phyloP scores from a whole-genome alignment of 2,329 filamentous ascomycete genomes.

The Xylariaceae sp. region DNA sequence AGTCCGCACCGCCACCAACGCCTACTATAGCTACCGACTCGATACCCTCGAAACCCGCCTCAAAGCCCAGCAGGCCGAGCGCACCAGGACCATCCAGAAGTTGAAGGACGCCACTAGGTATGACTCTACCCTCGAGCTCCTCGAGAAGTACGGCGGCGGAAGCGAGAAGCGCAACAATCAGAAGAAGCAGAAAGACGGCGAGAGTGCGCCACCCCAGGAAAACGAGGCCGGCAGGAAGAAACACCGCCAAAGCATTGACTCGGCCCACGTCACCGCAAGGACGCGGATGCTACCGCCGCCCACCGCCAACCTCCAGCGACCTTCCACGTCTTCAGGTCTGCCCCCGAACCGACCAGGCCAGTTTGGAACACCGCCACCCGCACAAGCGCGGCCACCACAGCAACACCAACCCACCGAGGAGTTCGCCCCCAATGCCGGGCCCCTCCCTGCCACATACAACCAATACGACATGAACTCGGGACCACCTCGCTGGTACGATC shows the following conservation, averaged over 20 bases:
- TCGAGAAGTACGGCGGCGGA: slow-evolving; percentile 87
- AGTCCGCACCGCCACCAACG: slow-evolving; percentile 62
- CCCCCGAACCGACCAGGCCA: slow-evolving; percentile 26
- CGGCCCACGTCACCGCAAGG: slow-evolving; percentile 33
- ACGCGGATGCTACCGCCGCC: slow-evolving; percentile 56
- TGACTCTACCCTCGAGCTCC: slow-evolving; percentile 85
- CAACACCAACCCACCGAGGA: slow-evolving; percentile 26
- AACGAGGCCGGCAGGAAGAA: slow-evolving; percentile 29
- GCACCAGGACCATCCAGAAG: slow-evolving; percentile 85
- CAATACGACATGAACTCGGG: slow-evolving; percentile 35
- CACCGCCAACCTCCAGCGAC: slow-evolving; percentile 60
- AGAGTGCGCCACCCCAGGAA: slow-evolving; percentile 19
- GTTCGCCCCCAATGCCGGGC: slow-evolving; percentile 30
- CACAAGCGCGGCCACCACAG: slow-evolving; percentile 22
- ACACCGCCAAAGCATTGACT: slow-evolving; percentile 26
- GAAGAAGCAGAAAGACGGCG: slow-evolving; percentile 27
- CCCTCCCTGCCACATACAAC: slow-evolving; percentile 23
- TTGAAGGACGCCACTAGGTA: slow-evolving; percentile 95
- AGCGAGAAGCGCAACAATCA: slow-evolving; percentile 46
- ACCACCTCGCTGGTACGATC: slow-evolving; percentile 82
- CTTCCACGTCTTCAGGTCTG: slow-evolving; percentile 29
- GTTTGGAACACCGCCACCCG: slow-evolving; percentile 14
- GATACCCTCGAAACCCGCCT: slow-evolving; percentile 66
- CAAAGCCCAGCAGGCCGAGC: slow-evolving; percentile 73
- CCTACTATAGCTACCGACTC: slow-evolving; percentile 80